Evolutionary conservation across 768 basidiomycete species (phyloP).

Genomic region (Rhodosporidiobolus sp.): DNA sequence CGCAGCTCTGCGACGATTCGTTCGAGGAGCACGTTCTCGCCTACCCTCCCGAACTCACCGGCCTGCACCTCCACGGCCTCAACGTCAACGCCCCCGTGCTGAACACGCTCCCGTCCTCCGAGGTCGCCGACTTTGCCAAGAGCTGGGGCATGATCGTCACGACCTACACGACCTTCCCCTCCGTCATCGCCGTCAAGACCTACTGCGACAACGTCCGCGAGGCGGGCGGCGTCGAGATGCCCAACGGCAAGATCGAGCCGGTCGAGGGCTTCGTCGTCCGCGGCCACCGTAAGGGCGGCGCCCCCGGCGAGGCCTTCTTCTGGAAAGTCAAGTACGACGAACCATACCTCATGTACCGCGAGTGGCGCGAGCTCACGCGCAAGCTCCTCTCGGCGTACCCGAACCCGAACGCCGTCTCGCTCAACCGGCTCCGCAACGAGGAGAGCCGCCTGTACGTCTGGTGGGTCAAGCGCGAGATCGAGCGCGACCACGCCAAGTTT

Average conservation of each 20-base stretch:
- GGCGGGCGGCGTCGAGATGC: conserved; percentile 69
- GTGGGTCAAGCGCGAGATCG: conserved; percentile 79
- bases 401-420: conserved; percentile 14
- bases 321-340: conserved; percentile 99
- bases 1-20: conserved; percentile 90
- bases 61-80: conserved; percentile 88
- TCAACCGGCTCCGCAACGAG: conserved; percentile 62
- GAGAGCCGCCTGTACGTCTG: conserved; percentile 76
- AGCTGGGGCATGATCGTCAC: conserved; percentile 92
- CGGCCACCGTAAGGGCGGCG: conserved; percentile 50
- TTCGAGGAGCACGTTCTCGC: conserved; percentile 95
- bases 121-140: conserved; percentile 73
- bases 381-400: conserved; percentile 35
- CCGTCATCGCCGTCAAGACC: conserved; percentile 63
- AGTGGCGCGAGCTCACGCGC: conserved; percentile 86
- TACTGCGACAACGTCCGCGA: conserved; percentile 69
- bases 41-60: conserved; percentile 75
- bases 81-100: conserved; percentile 69
- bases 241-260: conserved; percentile 54
- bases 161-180: conserved; percentile 57
- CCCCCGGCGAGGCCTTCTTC: conserved; percentile 67
- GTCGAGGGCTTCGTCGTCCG: conserved; percentile 95
- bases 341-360: conserved; percentile 97
- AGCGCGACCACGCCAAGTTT: conserved; percentile 61
- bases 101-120: conserved; percentile 63